Percentiles rank a stretch among this genome's conserved stretches.
phyloP scores from a whole-genome alignment of 2,329 filamentous ascomycete species.

The Blastomyces silverae region DNA sequence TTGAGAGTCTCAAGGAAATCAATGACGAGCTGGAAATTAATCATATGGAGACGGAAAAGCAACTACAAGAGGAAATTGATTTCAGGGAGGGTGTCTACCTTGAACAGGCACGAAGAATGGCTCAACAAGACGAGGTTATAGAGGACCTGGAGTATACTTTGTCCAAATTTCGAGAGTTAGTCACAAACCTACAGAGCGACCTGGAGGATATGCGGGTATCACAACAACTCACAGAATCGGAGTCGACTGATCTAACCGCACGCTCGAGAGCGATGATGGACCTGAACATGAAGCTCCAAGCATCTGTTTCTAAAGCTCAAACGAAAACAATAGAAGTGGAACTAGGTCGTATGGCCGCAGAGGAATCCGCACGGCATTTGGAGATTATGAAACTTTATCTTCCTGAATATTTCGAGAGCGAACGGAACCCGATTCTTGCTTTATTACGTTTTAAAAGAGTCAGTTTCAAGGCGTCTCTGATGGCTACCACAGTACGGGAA shows the following conservation, averaged over 20 bases:
- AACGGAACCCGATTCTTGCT: constrained; percentile 80
- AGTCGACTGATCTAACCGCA: constrained; percentile 82
- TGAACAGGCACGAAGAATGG: constrained; percentile 68
- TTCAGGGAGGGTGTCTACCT: constrained; percentile 75
- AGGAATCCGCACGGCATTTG: constrained; percentile 82
- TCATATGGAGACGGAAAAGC: constrained; percentile 86
- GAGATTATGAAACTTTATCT: constrained; percentile 84
- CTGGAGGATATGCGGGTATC: constrained; percentile 88
- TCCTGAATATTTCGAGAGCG: constrained; percentile 71
- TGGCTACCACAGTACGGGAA: constrained; percentile 73
- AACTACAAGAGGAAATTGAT: constrained; percentile 89
- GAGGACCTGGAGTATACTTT: constrained; percentile 89
- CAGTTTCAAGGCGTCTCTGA: constrained; percentile 75
- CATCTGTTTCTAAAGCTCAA: constrained; percentile 83
- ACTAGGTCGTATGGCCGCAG: constrained; percentile 74
- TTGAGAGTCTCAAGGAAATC: constrained; percentile 83
- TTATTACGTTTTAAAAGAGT: constrained; percentile 82
- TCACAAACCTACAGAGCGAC: constrained; percentile 76
- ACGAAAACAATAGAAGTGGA: constrained; percentile 92
- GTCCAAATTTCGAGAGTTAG: constrained; percentile 79
- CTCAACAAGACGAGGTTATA: constrained; percentile 69
- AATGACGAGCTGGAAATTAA: constrained; percentile 93
- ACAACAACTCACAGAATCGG: constrained; percentile 83
- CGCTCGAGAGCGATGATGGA: constrained; percentile 94
- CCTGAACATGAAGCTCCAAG: constrained; percentile 86